Evolutionary conservation across 2,329 filamentous ascomycete species (phyloP).

Genomic region (Colletotrichum sp.): DNA sequence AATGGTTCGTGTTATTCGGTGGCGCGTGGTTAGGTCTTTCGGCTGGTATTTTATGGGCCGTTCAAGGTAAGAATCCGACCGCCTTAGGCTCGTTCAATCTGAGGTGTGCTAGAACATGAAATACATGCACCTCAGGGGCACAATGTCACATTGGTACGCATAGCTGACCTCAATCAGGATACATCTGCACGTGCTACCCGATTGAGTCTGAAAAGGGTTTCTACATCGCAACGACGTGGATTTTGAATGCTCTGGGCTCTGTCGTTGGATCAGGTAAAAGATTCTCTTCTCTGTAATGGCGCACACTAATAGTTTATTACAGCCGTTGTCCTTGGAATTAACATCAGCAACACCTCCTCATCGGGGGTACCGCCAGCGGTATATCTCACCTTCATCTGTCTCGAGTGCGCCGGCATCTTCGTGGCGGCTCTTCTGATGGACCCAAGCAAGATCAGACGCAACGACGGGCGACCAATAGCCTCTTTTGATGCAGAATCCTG

Average conservation of each 20-base stretch:
- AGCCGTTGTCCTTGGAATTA: not conserved
- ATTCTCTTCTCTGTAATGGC: not conserved
- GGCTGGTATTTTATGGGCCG: not conserved
- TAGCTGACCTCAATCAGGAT: not conserved
- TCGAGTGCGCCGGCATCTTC: not conserved
- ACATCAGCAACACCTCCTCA: not conserved
- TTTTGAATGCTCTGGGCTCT: not conserved
- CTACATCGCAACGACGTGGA: not conserved
- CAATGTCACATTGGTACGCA: not conserved
- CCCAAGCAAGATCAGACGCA: not conserved
- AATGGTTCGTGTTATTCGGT: not conserved
- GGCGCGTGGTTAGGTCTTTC: not conserved
- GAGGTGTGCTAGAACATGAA: not conserved
- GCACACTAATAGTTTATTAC: fast-evolving
- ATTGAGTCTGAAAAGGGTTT: not conserved
- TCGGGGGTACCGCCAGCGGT: not conserved
- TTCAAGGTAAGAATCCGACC: not conserved
- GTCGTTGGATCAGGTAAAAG: not conserved
- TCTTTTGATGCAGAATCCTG: not conserved
- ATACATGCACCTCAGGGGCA: not conserved
- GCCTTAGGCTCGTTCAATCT: not conserved
- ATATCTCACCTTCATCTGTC: not conserved
- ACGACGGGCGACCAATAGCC: not conserved
- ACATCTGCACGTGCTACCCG: not conserved
- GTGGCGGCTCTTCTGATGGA: not conserved